Conservation (phyloP, 192 early-diverging fungal genomes). For the Chytriomyces sp. region DNA sequence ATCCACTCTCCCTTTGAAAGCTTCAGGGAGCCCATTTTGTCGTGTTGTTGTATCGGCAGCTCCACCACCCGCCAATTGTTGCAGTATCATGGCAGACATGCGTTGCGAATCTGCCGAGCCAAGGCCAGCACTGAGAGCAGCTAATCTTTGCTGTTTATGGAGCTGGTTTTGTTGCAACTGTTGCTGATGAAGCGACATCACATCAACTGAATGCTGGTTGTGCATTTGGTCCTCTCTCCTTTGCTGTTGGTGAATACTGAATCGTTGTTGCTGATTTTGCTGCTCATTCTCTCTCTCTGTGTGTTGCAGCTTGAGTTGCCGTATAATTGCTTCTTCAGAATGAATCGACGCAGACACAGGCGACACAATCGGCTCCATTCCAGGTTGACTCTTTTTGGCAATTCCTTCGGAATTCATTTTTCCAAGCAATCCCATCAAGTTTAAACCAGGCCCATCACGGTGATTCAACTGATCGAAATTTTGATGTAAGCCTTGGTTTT, state of each 20-base stretch:
- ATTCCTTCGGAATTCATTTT: neutral
- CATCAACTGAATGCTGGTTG: neutral
- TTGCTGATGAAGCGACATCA: neutral
- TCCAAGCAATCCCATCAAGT: conserved; percentile 21
- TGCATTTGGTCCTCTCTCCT: neutral
- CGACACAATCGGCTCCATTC: neutral
- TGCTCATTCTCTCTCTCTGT: neutral
- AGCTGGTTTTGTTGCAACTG: conserved; percentile 11
- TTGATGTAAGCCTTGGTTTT: too few relatives aligned
- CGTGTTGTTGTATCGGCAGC: neutral
- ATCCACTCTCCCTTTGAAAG: too few relatives aligned
- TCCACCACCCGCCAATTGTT: conserved; percentile 17
- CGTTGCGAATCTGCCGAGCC: neutral
- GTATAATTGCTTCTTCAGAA: conserved; percentile 18
- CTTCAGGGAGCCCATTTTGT: too few relatives aligned
- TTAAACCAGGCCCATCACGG: neutral
- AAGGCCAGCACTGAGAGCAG: neutral
- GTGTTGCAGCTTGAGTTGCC: conserved; percentile 24
- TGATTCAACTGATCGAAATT: too few relatives aligned
- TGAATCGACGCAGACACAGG: neutral
- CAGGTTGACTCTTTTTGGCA: neutral
- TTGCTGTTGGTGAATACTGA: conserved; percentile 18
- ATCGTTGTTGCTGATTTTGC: conserved; percentile 4
- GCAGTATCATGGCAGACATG: conserved; percentile 18
- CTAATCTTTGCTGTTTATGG: neutral